Conservation (phyloP, 305 asterid species). For the Coffea humblotiana region DNA sequence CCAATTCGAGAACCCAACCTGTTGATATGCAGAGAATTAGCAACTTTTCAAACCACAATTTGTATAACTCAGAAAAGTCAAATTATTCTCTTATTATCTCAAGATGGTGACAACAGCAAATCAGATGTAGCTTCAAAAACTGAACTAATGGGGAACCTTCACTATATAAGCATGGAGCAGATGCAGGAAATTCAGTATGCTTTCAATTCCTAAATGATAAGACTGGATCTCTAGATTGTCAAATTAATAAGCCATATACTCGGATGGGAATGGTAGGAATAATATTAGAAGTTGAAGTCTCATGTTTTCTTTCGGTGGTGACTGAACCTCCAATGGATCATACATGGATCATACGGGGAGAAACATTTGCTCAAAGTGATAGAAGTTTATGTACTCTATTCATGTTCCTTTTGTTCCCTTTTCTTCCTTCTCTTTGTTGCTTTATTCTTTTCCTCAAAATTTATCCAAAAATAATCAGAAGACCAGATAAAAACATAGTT, state of each 20-base stretch:
- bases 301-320: neutral
- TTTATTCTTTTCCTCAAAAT: neutral
- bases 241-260: neutral
- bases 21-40: slow-evolving; percentile 30
- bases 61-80: neutral
- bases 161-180: neutral
- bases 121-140: neutral
- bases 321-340: neutral
- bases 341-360: neutral
- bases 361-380: neutral
- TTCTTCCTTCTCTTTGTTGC: neutral
- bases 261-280: neutral
- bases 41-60: neutral
- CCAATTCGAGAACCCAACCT: slow-evolving; percentile 92
- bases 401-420: neutral
- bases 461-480: neutral
- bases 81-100: neutral
- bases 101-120: neutral
- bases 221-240: neutral
- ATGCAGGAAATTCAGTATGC: neutral
- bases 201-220: neutral
- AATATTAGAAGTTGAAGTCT: neutral
- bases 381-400: neutral
- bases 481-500: neutral
- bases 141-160: neutral